Evolutionary conservation across 768 basidiomycete genomes (phyloP), one percentile per base, ranked within the genome.

Genomic region (Boletus reticulatus): DNA sequence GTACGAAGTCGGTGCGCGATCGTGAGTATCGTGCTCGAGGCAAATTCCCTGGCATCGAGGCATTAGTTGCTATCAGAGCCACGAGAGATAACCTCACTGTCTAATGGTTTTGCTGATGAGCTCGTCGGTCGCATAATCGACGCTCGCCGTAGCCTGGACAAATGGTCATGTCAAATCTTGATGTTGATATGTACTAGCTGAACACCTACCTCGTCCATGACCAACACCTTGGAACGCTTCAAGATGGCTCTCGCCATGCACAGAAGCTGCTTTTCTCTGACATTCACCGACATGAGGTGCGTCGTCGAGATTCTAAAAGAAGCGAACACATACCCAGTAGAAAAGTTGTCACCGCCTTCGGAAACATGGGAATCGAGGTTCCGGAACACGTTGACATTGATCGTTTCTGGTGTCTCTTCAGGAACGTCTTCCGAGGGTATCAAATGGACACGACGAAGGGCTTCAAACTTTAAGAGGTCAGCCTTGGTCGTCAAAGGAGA

Each of bases 301-400:
- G 22, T 17, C 9, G 31, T 34, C 16, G 6, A 14, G 19, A 22
- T 12, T 43, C 20, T 16, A 9, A n/a, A 29, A 32, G n/a, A 11
- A 38, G 48, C 3, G 49, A 42, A 50, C 3, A 67, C 78, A 44
- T 54, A 88, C 87, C 89, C 89, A 8, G 89, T 88, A 0, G 89
- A 92, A 68, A 94, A 94, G 73, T 94, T 95, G 19, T 95, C 93
- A 17, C 90, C 91, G 2, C 88, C 89, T 73, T 94, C 92, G 1
- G 87, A 86, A 4, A 92, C 88, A 9, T 78, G 61, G 0, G 84
- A 87, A 57, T 92, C 88, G 7, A 92, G 74, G 62, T 86, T 82
- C 19, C 85, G 81, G 80, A 91, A 91, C 4, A 89, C 81, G 56
- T 93, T 93, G 31, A 67, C 76, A 57, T 93, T 93, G 53, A 89